These are phyloP conservation scores for Teratosphaeria gauchensis DNA, from an alignment of 2,329 filamentous ascomycete species.

Conservation along the genomic window DNA sequence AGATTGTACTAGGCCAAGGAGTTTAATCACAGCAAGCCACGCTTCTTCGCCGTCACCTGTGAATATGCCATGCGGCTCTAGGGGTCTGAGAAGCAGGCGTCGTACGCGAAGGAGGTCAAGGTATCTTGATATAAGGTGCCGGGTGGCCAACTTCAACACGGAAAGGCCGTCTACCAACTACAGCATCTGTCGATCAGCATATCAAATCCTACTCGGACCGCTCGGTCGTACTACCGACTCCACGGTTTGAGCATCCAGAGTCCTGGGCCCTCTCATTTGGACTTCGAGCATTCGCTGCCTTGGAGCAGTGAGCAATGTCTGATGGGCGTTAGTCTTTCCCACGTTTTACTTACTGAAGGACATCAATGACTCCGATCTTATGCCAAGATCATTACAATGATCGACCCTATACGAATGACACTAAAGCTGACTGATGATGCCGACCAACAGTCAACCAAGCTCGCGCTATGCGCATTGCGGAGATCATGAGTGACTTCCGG, in stretches of 20 bases:
- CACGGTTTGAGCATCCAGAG: background rate
- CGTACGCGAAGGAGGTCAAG: background rate
- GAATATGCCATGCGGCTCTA: background rate
- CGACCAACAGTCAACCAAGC: slow-evolving; percentile 48
- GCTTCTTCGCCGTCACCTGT: background rate
- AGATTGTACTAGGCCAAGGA: background rate
- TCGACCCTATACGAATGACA: background rate
- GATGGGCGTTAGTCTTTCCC: slow-evolving; percentile 40
- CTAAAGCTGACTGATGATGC: slow-evolving; percentile 5
- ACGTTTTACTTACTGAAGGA: background rate
- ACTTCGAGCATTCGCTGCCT: background rate
- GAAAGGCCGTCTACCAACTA: background rate
- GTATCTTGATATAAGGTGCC: background rate
- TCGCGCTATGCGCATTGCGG: slow-evolving; percentile 51
- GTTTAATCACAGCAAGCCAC: background rate
- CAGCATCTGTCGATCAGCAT: background rate
- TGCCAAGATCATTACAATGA: background rate
- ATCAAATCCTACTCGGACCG: background rate
- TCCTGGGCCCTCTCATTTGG: background rate
- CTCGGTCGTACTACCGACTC: background rate
- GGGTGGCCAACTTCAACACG: background rate
- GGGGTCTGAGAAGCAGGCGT: background rate
- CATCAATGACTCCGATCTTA: background rate
- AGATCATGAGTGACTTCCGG: slow-evolving; percentile 56
- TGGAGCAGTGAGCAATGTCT: slow-evolving; percentile 33